Percentiles rank a stretch among this genome's conserved stretches.
Conservation (phyloP, 2,329 filamentous ascomycete species). For the Falciphora oryzae region DNA sequence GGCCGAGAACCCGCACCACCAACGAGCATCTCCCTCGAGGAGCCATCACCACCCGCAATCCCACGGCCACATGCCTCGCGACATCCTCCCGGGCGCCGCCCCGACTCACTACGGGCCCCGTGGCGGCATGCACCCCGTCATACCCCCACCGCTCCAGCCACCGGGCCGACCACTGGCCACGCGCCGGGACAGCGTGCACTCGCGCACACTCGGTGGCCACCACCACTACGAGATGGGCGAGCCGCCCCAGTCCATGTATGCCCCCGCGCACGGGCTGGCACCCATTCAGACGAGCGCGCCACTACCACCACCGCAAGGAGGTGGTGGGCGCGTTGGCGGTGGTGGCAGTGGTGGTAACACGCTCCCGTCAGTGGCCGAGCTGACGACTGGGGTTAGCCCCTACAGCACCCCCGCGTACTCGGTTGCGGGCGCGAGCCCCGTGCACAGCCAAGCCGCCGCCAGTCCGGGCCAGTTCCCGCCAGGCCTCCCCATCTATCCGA, state of each 20-base stretch:
- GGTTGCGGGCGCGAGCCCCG: slow-evolving; percentile 30
- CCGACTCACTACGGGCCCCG: slow-evolving; percentile 39
- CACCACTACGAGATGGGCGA: slow-evolving; percentile 22
- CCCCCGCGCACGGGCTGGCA: slow-evolving; percentile 38
- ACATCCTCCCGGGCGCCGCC: slow-evolving; percentile 29
- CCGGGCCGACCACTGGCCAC: slow-evolving; percentile 18
- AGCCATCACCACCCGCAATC: slow-evolving; percentile 40
- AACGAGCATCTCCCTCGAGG: slow-evolving; percentile 30
- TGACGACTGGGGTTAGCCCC: slow-evolving; percentile 58
- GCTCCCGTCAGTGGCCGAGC: slow-evolving; percentile 56
- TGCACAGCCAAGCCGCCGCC: slow-evolving; percentile 29
- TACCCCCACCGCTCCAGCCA: slow-evolving; percentile 12
- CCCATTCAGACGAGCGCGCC: slow-evolving; percentile 40
- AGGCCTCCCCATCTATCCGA: slow-evolving; percentile 29
- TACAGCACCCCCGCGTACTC: slow-evolving; percentile 54
- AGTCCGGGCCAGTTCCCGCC: slow-evolving; percentile 37
- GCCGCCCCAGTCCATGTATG: slow-evolving; percentile 18
- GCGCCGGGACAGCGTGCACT: slow-evolving; percentile 36
- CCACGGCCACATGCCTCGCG: slow-evolving; percentile 39
- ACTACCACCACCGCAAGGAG: slow-evolving; percentile 17
- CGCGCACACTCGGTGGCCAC: slow-evolving; percentile 23
- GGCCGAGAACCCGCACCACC: slow-evolving; percentile 23
- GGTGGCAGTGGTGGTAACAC: slow-evolving; percentile 36
- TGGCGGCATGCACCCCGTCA: slow-evolving; percentile 12
- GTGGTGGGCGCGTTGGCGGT: neutral